These are phyloP conservation scores for Penicillium digitatum DNA, from an alignment of 2,329 filamentous ascomycete species.

Conservation along the genomic window DNA sequence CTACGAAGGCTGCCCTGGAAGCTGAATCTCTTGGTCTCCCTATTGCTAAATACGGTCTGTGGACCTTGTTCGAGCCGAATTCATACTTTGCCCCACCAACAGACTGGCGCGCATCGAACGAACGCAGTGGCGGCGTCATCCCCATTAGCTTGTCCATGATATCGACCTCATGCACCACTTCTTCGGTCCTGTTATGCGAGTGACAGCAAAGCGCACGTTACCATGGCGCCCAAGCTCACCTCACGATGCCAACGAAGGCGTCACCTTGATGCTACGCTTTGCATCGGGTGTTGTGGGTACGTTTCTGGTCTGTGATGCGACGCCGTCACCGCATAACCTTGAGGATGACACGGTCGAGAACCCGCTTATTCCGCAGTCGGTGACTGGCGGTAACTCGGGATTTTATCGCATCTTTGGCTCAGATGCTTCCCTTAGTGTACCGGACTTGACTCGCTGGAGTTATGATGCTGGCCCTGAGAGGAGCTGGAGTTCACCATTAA, in stretches of 20 bases:
- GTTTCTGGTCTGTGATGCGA: conserved; percentile 54
- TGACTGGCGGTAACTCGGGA: conserved; percentile 32
- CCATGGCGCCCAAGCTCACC: conserved; percentile 39
- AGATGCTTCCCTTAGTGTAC: conserved; percentile 51
- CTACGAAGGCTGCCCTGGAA: conserved; percentile 47
- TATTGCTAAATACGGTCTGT: conserved; percentile 54
- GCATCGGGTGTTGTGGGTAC: conserved; percentile 54
- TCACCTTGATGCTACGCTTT: conserved; percentile 53
- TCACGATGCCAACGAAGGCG: conserved; percentile 55
- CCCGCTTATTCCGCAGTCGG: conserved; percentile 46
- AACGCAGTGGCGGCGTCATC: conserved; percentile 50
- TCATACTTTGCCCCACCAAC: conserved; percentile 50
- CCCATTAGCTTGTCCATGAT: conserved; percentile 61
- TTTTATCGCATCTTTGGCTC: conserved; percentile 57
- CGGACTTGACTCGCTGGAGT: conserved; percentile 51
- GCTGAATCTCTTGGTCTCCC: conserved; percentile 44
- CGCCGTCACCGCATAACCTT: conserved; percentile 52
- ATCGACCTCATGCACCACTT: conserved; percentile 57
- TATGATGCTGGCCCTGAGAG: conserved; percentile 40
- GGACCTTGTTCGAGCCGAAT: conserved; percentile 51
- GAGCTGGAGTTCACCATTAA: conserved; percentile 43
- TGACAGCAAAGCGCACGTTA: conserved; percentile 49
- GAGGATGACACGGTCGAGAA: conserved; percentile 59
- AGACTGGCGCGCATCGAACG: conserved; percentile 47
- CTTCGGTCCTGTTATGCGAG: conserved; percentile 51